Evolutionary conservation across 345 rosid genomes (phyloP), one percentile per base, ranked within the genome.

Genomic region (Syzygium oleosum): DNA sequence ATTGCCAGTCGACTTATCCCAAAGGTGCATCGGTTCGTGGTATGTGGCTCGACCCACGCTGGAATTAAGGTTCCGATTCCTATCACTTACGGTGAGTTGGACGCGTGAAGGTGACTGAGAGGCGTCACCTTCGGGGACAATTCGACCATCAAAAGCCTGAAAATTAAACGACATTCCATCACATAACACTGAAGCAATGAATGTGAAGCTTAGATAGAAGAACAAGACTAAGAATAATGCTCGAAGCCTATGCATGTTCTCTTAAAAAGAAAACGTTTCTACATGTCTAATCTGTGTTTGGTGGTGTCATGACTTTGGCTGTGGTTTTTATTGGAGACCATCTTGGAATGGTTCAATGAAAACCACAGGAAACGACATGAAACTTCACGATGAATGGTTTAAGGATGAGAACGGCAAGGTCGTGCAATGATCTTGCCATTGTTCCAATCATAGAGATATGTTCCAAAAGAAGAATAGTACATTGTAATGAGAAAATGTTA

Each of bases 21-120:
- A 63, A 22, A 84, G 89, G 58, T n/a, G 86, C 54, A 87, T 12
- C 29, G 89, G 89, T 22, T 63, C 34, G 5, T 59, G 29, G 53
- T 84, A 84, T 16, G 83, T 87, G 34, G 89, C 89, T 51, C 86
- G 79, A 29, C 89, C 65, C 86, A 1, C 21, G 51, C 58, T 84
- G 78, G 25, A 85, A 54, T 22, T 53, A 22, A 34, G 27, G n/a
- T 34, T 31, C 0, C 0, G 22, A 41, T 56, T 22, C 29, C 43
- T 52, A 31, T 22, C 23, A 54, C 31, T 54, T 8, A n/a, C 8
- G 65, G 86, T 85, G 63, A 85, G 73, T 17, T 31, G 63, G 86
- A 85, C 19, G 15, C 4, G 41, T 16, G 59, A 7, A 38, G 38
- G 38, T 49, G 51, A 31, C 31, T 3, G 58, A 56, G 63, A 52